phyloP scores from a whole-genome alignment of 306 rosid genomes.

The Chamaecrista fasciculata region DNA sequence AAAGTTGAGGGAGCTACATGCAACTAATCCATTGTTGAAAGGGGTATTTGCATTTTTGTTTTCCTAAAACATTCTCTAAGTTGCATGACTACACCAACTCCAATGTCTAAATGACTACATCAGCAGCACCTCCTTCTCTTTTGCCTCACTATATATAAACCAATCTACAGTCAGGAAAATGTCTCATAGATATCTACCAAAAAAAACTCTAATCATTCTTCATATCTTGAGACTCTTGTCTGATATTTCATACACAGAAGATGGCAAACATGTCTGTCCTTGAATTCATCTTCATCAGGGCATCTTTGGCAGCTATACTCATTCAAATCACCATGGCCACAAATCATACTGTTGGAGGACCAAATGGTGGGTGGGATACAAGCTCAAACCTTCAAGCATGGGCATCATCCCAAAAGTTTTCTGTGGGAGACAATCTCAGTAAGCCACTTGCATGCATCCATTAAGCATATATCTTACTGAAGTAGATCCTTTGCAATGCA shows the following conservation, averaged over 20 bases:
- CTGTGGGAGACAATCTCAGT: conserved; percentile 75
- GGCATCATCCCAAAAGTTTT: conserved; percentile 52
- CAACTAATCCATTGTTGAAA: no score
- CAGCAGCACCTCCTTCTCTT: conserved; percentile 17
- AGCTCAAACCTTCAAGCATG: conserved; percentile 54
- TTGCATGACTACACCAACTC: conserved; percentile 38
- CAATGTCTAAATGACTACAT: conserved; percentile 25
- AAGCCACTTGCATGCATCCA: conserved; percentile 34
- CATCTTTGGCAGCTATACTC: conserved; percentile 37
- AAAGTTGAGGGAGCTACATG: no score
- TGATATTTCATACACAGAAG: not conserved
- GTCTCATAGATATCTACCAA: conserved; percentile 21
- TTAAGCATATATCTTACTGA: no score
- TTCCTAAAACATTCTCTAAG: not conserved
- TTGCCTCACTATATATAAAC: conserved; percentile 30
- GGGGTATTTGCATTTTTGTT: no score
- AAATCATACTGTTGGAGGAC: conserved; percentile 62
- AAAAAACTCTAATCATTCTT: conserved; percentile 6
- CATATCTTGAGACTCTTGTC: conserved; percentile 21
- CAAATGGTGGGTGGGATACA: conserved; percentile 69
- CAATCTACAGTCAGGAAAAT: conserved; percentile 15
- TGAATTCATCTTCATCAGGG: conserved; percentile 40
- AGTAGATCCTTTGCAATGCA: no score
- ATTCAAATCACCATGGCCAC: conserved; percentile 51
- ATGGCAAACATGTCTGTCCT: conserved; percentile 39